Percentiles rank a stretch among this genome's conserved stretches.
Evolutionary conservation across 805 yeast species (phyloP).

Genomic region (Candida wancherniae): DNA sequence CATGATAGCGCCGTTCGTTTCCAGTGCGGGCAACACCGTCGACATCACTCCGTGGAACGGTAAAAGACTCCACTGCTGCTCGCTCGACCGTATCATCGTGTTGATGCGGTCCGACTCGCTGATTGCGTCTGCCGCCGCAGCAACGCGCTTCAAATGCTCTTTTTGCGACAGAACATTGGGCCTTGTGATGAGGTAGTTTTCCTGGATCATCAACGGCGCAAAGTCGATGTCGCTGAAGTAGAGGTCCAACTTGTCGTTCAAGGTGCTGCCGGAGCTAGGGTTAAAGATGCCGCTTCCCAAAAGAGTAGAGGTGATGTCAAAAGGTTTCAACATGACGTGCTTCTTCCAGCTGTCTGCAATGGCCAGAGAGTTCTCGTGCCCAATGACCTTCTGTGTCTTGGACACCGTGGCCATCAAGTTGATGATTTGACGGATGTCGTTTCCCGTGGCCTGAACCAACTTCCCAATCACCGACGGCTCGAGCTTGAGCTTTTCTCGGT

Average conservation of each 20-base stretch:
- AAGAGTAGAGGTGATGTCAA: conserved; percentile 74
- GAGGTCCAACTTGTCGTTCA: conserved; percentile 80
- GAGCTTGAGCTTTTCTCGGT: conserved; percentile 72
- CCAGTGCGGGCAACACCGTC: conserved; percentile 71
- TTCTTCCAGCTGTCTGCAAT: conserved; percentile 78
- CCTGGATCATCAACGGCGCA: conserved; percentile 94
- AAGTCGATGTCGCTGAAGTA: conserved; percentile 94
- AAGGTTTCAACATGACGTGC: conserved; percentile 85
- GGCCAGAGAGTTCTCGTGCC: conserved; percentile 56
- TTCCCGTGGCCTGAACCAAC: conserved; percentile 75
- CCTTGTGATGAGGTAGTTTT: conserved; percentile 70
- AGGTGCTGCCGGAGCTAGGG: conserved; percentile 44
- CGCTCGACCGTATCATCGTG: conserved; percentile 76
- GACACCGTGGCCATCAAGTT: conserved; percentile 84
- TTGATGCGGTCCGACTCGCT: conserved; percentile 84
- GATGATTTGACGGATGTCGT: conserved; percentile 92
- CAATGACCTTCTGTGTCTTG: conserved; percentile 61
- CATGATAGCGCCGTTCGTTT: conserved; percentile 64
- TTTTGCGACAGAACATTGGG: conserved; percentile 48
- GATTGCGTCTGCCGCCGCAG: conserved; percentile 80
- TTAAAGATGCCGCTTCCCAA: conserved; percentile 57
- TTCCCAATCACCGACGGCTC: conserved; percentile 80
- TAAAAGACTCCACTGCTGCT: conserved; percentile 90
- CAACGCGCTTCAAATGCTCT: conserved; percentile 57
- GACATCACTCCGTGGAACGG: conserved; percentile 89